Percentiles rank a stretch among this genome's conserved stretches.
phyloP scores from a whole-genome alignment of 164 flowering plant species.

The Liquidambar formosana region DNA sequence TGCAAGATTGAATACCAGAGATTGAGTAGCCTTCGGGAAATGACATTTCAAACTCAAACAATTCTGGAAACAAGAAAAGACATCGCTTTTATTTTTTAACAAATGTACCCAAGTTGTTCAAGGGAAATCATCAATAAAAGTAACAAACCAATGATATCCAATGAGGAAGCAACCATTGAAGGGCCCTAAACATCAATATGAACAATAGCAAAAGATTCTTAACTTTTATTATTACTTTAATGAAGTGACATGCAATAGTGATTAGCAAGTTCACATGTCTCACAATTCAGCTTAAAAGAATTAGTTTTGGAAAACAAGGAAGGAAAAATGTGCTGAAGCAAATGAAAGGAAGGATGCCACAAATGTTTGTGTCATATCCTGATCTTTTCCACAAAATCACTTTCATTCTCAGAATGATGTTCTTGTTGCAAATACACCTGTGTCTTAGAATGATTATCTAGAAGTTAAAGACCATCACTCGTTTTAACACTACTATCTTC shows the following conservation, averaged over 20 bases:
- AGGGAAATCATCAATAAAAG: constrained; percentile 1
- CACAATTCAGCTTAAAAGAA: not conserved
- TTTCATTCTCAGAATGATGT: not conserved
- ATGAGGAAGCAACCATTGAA: not conserved
- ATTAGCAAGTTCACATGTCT: not conserved
- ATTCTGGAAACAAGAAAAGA: too few relatives aligned
- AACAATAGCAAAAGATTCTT: not conserved
- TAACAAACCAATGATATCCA: not conserved
- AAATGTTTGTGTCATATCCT: not conserved
- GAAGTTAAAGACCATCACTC: not conserved
- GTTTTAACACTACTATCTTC: not conserved
- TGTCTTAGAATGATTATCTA: too few relatives aligned
- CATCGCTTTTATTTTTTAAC: not conserved
- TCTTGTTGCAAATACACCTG: not conserved
- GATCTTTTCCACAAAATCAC: not conserved
- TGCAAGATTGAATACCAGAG: too few relatives aligned
- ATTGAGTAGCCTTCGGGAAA: not conserved
- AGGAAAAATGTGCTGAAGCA: not conserved
- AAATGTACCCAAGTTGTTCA: not conserved
- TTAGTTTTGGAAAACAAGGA: not conserved
- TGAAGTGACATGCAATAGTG: not conserved
- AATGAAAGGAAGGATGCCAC: not conserved
- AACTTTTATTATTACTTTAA: not conserved
- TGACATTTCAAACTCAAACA: not conserved
- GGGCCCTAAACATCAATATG: constrained; percentile 7